These are phyloP conservation scores for Monosporozyma servazzii DNA, from an alignment of 805 yeast genomes.

Conservation along the genomic window DNA sequence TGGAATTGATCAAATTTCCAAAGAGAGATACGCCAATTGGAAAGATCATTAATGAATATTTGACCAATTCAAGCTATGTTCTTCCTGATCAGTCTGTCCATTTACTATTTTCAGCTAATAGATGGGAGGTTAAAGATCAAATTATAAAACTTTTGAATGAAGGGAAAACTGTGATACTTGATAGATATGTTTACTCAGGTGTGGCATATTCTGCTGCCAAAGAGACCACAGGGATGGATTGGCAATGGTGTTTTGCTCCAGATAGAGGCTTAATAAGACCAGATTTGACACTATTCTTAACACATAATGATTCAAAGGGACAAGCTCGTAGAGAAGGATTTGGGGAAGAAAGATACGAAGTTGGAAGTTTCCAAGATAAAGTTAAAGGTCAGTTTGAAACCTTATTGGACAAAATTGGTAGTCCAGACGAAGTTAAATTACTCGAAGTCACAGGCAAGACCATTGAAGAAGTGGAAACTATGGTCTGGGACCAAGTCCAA, in stretches of 20 bases:
- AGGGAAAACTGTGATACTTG: constrained; percentile 62
- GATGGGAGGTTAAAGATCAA: constrained; percentile 71
- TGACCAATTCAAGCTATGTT: constrained; percentile 40
- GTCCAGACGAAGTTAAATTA: constrained; percentile 31
- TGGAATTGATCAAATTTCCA: constrained; percentile 68
- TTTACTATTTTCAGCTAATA: constrained; percentile 78
- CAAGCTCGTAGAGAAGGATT: constrained; percentile 58
- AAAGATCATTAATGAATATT: constrained; percentile 60
- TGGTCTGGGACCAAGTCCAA: constrained; percentile 33
- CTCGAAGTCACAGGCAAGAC: constrained; percentile 51
- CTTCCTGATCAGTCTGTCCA: constrained; percentile 78
- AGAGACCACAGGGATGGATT: constrained; percentile 37
- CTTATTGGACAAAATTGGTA: constrained; percentile 20
- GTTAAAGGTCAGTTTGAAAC: constrained; percentile 46
- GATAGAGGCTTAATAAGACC: constrained; percentile 84
- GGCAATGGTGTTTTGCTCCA: constrained; percentile 72
- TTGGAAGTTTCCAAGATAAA: constrained; percentile 55
- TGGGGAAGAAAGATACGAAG: constrained; percentile 93
- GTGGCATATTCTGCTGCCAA: constrained; percentile 88
- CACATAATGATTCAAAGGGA: constrained; percentile 34
- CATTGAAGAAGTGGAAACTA: constrained; percentile 45
- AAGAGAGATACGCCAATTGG: constrained; percentile 83
- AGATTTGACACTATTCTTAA: constrained; percentile 71
- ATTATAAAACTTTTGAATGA: constrained; percentile 36
- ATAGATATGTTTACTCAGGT: constrained; percentile 88